Base-by-base conservation (phyloP, 179 eudicot genomes). In the Beta macrorhiza region DNA sequence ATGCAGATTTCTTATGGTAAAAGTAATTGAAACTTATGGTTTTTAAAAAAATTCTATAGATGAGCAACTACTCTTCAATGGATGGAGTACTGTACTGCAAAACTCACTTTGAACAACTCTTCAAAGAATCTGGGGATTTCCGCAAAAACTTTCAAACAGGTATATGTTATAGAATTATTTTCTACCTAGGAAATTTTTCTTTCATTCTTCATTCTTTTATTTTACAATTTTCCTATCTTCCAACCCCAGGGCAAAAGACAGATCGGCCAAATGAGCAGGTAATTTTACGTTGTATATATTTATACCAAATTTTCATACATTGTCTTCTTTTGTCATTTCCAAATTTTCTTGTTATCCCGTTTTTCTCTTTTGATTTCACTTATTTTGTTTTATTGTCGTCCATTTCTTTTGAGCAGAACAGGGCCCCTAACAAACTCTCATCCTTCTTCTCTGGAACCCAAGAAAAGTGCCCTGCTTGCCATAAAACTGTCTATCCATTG, bases 31-130 rank as follows among this genome's bases (percentile, higher is more conserved):
- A n/a, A 11, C 7, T n/a, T 10, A 6, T 3, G n/a, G 56, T 42
- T 37, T 37, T 37, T 2, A 37, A 37, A 2, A 37, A 37, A 56
- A 45, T 55, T 70, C 67, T 22, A 65, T 81, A 95, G 98, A 90
- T 95, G 88, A 89, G 98, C 89, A 95, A 82, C 79, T 95, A 92
- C 84, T 87, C 90, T 2, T 85, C 91, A 52, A 82, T 90, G 91
- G 96, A 96, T 74, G 99, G 96, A 79, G 86, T 84, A 51, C 82
- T 96, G 44, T 96, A 87, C 67, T 96, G 99, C 93, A 94, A 92
- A 83, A 86, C 98, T 79, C 99, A 96, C 79, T 94, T 89, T 87
- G 99, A 96, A 79, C 99, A 96, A 74, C 91, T 88, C 45, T 85
- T 90, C 55, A 96, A 88, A 83, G 97, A 96, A 84, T 84, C 85